phyloP scores from a whole-genome alignment of 192 early-diverging fungal genomes.

The Irineochytrium annulatum region DNA sequence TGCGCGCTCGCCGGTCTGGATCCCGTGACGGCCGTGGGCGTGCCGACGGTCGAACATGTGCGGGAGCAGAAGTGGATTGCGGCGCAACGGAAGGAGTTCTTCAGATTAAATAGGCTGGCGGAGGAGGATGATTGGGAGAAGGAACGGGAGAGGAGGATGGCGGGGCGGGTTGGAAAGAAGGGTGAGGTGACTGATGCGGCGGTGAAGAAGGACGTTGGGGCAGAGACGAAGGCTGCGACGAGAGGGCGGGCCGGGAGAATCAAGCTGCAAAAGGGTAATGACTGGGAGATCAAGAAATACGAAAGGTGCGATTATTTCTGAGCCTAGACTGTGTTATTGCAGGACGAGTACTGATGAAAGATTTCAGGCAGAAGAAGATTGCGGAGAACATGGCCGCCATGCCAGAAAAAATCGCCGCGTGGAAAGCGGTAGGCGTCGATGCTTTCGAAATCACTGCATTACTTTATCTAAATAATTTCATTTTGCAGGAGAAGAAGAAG shows the following conservation, averaged over 20 bases:
- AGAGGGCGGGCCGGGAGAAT: background rate
- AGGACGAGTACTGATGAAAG: background rate
- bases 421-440: constrained; percentile 30
- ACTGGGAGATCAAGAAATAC: constrained; percentile 26
- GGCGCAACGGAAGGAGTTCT: background rate
- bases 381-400: constrained; percentile 42
- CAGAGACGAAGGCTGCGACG: constrained; percentile 4
- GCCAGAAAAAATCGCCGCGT: constrained; percentile 31
- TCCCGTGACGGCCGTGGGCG: constrained; percentile 16
- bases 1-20: constrained; percentile 39
- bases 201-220: constrained; percentile 1
- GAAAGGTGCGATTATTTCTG: constrained; percentile 17
- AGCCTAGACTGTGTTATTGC: background rate
- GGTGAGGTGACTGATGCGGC: background rate
- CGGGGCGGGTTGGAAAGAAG: background rate
- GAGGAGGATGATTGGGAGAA: background rate
- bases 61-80: background rate
- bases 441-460: background rate
- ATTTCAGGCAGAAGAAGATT: constrained; percentile 35
- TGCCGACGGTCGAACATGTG: background rate
- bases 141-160: background rate
- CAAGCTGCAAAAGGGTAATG: constrained; percentile 31
- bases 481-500: constrained; percentile 31
- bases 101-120: background rate
- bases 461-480: background rate